Percentiles rank a stretch among this genome's conserved stretches.
Conservation (phyloP, 495 filamentous ascomycete species). For the Cairneyella variabilis region DNA sequence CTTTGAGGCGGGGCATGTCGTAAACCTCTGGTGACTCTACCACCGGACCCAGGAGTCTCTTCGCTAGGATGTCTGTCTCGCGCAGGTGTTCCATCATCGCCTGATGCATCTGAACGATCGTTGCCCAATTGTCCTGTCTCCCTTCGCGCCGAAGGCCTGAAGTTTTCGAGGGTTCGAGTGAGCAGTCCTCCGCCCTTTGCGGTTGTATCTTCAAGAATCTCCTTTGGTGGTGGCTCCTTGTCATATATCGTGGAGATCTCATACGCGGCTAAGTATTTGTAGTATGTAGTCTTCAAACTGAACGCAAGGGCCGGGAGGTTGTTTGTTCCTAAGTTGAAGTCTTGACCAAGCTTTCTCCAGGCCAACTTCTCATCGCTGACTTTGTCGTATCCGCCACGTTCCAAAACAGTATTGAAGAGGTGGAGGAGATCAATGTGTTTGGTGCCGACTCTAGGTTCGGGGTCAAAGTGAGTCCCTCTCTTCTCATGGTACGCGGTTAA, state of each 20-base stretch:
- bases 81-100: slow-evolving; percentile 60
- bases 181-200: slow-evolving; percentile 73
- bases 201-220: slow-evolving; percentile 72
- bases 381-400: slow-evolving; percentile 75
- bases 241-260: slow-evolving; percentile 69
- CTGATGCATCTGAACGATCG: slow-evolving; percentile 49
- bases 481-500: slow-evolving; percentile 63
- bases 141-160: slow-evolving; percentile 37
- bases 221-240: slow-evolving; percentile 73
- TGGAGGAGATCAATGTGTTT: slow-evolving; percentile 66
- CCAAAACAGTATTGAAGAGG: slow-evolving; percentile 65
- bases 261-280: slow-evolving; percentile 78
- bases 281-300: slow-evolving; percentile 74
- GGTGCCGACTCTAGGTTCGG: slow-evolving; percentile 67
- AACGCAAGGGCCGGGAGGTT: slow-evolving; percentile 72
- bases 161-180: slow-evolving; percentile 75
- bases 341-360: slow-evolving; percentile 68
- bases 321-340: slow-evolving; percentile 56
- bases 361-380: slow-evolving; percentile 74
- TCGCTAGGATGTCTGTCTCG: slow-evolving; percentile 56
- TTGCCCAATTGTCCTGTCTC: slow-evolving; percentile 20
- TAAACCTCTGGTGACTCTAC: slow-evolving; percentile 63
- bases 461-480: slow-evolving; percentile 67
- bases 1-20: slow-evolving; percentile 75
- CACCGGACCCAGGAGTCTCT: slow-evolving; percentile 54